phyloP scores from a whole-genome alignment of 1,139 yeast genomes.

The Lodderomyces theae region DNA sequence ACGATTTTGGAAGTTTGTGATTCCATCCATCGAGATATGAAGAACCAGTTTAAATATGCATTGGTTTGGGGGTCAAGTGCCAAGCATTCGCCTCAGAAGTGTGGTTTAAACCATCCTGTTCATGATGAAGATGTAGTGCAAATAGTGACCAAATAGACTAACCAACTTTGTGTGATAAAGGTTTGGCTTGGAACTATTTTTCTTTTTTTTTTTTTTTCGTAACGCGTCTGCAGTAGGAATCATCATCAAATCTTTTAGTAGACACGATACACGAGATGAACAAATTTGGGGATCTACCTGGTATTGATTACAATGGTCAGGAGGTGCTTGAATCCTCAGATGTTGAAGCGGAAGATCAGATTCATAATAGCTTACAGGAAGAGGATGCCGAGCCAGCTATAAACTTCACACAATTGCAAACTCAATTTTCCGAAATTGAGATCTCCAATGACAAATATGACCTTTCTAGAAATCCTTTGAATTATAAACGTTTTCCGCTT shows the following conservation, averaged over 20 bases:
- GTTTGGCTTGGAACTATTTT: too few species aligned
- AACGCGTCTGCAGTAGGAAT: too few species aligned
- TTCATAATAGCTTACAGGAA: slow-evolving; percentile 2
- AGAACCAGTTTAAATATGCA: slow-evolving; percentile 88
- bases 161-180: background rate
- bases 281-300: slow-evolving; percentile 27
- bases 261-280: too few species aligned
- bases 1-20: slow-evolving; percentile 87
- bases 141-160: slow-evolving; percentile 68
- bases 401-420: background rate
- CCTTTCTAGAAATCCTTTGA: slow-evolving; percentile 36
- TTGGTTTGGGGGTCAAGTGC: slow-evolving; percentile 96
- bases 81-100: slow-evolving; percentile 94
- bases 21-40: slow-evolving; percentile 88
- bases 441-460: slow-evolving; percentile 21
- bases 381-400: background rate
- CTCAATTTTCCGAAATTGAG: background rate
- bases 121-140: slow-evolving; percentile 95
- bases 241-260: too few species aligned
- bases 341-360: slow-evolving; percentile 26
- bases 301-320: slow-evolving; percentile 26
- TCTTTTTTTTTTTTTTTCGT: too few species aligned
- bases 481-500: slow-evolving; percentile 29
- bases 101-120: slow-evolving; percentile 81
- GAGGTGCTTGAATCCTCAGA: slow-evolving; percentile 54